Percentiles rank a stretch among this genome's conserved stretches.
phyloP scores from a whole-genome alignment of 257 asterid species.

The Schizonepeta tenuifolia region DNA sequence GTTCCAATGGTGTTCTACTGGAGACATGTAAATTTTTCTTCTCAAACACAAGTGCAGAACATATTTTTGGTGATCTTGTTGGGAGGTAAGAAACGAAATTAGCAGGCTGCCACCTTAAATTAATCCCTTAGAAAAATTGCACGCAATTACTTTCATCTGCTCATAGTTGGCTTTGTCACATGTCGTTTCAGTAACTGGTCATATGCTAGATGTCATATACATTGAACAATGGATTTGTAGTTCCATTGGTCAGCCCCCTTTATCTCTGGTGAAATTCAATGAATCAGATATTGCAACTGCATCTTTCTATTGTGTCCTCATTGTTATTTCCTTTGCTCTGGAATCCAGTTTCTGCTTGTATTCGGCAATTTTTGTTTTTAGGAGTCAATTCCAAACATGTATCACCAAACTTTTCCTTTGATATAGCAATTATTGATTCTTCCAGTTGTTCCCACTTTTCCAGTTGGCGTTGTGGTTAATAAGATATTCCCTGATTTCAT shows the following conservation, averaged over 20 bases:
- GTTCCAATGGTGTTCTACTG: slow-evolving; percentile 45
- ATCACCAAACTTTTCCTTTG: no score
- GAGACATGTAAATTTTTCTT: slow-evolving; percentile 44
- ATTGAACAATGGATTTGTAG: slow-evolving; percentile 6
- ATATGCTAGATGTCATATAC: slow-evolving; percentile 6
- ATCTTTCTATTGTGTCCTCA: no score
- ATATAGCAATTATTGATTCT: no score
- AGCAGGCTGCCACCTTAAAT: slow-evolving; percentile 1
- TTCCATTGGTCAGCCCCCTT: neutral
- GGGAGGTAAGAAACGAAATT: slow-evolving; percentile 57
- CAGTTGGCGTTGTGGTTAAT: no score
- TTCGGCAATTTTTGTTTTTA: no score
- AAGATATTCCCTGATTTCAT: no score
- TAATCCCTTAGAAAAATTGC: neutral
- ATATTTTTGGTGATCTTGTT: slow-evolving; percentile 71
- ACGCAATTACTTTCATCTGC: slow-evolving; percentile 11
- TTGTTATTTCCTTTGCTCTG: no score
- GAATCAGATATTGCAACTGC: no score
- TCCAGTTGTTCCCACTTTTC: no score
- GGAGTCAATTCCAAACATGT: no score
- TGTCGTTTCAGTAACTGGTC: slow-evolving; percentile 20
- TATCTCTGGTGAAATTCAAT: no score
- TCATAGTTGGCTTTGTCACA: slow-evolving; percentile 15
- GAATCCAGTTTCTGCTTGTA: no score
- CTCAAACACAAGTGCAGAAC: slow-evolving; percentile 50